Percentiles rank a stretch among this genome's conserved stretches.
Conservation (phyloP, 345 rosid species). For the Camelina hispida region DNA sequence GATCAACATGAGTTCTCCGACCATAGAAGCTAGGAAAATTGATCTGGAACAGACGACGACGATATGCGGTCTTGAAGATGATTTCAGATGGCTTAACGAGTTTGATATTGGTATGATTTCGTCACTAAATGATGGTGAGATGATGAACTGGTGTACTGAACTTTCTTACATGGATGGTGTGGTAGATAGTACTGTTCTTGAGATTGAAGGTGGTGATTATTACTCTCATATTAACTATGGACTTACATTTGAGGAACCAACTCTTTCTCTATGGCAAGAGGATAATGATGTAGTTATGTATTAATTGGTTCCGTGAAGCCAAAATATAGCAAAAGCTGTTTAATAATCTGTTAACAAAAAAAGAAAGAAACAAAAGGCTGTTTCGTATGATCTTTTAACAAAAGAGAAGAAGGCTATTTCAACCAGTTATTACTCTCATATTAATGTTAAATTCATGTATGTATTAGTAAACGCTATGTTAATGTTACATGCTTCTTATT, state of each 20-base stretch:
- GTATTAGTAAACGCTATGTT: conserved; percentile 8
- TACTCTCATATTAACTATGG: conserved; percentile 47
- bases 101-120: conserved; percentile 47
- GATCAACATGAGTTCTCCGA: conserved; percentile 44
- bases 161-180: conserved; percentile 44
- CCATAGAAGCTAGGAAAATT: conserved; percentile 11
- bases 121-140: conserved; percentile 49
- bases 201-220: conserved; percentile 44
- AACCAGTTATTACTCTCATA: neutral
- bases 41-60: conserved; percentile 17
- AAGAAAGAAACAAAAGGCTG: neutral
- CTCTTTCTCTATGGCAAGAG: conserved; percentile 54
- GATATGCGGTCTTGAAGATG: conserved; percentile 16
- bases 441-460: conserved; percentile 14
- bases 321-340: conserved; percentile 22
- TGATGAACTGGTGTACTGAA: conserved; percentile 55
- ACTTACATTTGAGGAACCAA: conserved; percentile 48
- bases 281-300: conserved; percentile 42
- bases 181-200: conserved; percentile 38
- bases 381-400: neutral
- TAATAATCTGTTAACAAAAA: conserved; percentile 15
- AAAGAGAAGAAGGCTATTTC: neutral
- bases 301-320: conserved; percentile 19
- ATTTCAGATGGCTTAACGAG: conserved; percentile 36
- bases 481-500: neutral